phyloP scores from a whole-genome alignment of 2,329 filamentous ascomycete species.

The Aspergillus thermomutatus region DNA sequence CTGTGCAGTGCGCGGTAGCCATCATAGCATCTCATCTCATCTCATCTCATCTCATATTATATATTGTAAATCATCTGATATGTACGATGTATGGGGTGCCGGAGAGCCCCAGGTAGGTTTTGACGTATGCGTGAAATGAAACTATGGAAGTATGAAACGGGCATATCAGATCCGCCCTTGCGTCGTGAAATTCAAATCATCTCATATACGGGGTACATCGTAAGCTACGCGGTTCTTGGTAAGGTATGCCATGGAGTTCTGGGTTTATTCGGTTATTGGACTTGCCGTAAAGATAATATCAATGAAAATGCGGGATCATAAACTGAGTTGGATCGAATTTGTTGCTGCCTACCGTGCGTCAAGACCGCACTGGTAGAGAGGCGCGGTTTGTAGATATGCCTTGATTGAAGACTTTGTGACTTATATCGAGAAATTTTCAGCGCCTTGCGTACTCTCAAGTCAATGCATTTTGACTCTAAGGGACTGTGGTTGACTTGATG shows the following conservation, averaged over 20 bases:
- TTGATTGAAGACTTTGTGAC: no score
- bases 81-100: neutral
- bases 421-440: neutral
- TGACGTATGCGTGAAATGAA: neutral
- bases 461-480: neutral
- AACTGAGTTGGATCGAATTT: no score
- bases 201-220: neutral
- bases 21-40: neutral
- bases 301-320: no score
- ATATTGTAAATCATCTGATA: neutral
- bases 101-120: neutral
- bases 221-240: no score
- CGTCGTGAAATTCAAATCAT: neutral
- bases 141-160: neutral
- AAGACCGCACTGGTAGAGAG: no score
- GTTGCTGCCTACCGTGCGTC: no score
- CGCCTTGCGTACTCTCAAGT: neutral
- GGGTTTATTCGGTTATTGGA: no score
- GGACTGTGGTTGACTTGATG: neutral
- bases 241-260: no score
- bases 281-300: no score
- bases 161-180: neutral
- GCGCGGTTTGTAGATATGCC: neutral
- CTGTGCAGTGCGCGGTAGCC: neutral
- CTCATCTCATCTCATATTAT: neutral